Percentiles rank a stretch among this genome's conserved stretches.
These are phyloP conservation scores for Diospyros lotus DNA, from an alignment of 148 eudicot genomes.

Conservation along the genomic window DNA sequence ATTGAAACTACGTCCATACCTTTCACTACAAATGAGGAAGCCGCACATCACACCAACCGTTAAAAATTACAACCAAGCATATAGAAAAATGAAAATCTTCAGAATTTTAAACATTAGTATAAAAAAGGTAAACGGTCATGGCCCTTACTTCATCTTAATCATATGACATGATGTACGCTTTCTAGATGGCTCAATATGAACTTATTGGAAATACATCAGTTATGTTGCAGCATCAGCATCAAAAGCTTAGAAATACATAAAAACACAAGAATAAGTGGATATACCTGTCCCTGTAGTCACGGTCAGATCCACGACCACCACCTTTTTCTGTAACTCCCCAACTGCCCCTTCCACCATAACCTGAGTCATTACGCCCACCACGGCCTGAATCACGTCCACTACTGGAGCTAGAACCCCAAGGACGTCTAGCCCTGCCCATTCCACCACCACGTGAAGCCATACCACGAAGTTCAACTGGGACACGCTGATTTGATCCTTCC, in stretches of 20 bases:
- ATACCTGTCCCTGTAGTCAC: slow-evolving; percentile 48
- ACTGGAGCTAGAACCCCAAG: slow-evolving; percentile 24
- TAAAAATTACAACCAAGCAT: background rate
- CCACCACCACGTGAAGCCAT: slow-evolving; percentile 89
- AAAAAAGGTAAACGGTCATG: no score
- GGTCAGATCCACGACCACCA: slow-evolving; percentile 32
- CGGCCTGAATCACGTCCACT: slow-evolving; percentile 29
- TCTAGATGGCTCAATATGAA: background rate
- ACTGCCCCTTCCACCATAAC: slow-evolving; percentile 38
- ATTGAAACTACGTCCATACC: slow-evolving; percentile 29
- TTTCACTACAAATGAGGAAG: slow-evolving; percentile 19
- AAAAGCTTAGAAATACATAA: background rate
- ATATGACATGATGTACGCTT: background rate
- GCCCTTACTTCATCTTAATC: background rate
- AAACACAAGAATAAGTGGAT: background rate
- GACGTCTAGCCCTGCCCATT: slow-evolving; percentile 45
- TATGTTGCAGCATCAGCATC: background rate
- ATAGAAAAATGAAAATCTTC: no score
- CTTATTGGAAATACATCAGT: background rate
- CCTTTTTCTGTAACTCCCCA: slow-evolving; percentile 25
- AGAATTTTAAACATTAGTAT: no score
- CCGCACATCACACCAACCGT: background rate
- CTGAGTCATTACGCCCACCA: slow-evolving; percentile 19
- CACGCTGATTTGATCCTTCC: slow-evolving; percentile 85
- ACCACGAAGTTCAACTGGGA: slow-evolving; percentile 84